A percentile compares a stretch with the other conserved stretches of the same genome.
Conservation (phyloP, 306 rosid genomes). For the Canavalia gladiata region DNA sequence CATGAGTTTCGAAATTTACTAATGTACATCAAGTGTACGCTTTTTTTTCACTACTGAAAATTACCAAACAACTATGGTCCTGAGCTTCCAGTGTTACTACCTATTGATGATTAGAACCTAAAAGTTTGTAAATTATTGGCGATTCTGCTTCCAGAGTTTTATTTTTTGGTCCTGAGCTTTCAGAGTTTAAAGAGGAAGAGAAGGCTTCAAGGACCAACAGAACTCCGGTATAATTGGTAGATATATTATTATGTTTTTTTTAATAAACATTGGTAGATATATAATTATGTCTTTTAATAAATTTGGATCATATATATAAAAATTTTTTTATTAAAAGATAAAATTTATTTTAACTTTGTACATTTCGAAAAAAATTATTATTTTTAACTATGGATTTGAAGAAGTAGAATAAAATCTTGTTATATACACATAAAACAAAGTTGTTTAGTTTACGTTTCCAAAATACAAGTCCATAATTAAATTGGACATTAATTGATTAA, state of each 20-base stretch:
- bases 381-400: too few species aligned
- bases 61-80: neutral
- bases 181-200: neutral
- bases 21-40: neutral
- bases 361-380: too few species aligned
- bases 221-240: too few species aligned
- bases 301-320: too few species aligned
- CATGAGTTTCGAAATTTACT: neutral
- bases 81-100: neutral
- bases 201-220: neutral
- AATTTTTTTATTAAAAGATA: too few species aligned
- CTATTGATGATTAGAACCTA: neutral
- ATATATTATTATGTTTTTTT: too few species aligned
- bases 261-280: too few species aligned
- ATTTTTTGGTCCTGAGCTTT: neutral
- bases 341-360: too few species aligned
- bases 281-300: too few species aligned
- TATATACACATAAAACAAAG: too few species aligned
- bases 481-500: neutral
- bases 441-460: too few species aligned
- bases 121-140: neutral
- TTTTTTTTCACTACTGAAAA: neutral
- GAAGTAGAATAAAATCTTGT: too few species aligned
- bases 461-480: neutral
- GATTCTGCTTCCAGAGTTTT: constrained; percentile 14